A percentile compares a stretch with the other conserved stretches of the same genome.
phyloP scores from a whole-genome alignment of 805 yeast species.

The Candida railenensis region DNA sequence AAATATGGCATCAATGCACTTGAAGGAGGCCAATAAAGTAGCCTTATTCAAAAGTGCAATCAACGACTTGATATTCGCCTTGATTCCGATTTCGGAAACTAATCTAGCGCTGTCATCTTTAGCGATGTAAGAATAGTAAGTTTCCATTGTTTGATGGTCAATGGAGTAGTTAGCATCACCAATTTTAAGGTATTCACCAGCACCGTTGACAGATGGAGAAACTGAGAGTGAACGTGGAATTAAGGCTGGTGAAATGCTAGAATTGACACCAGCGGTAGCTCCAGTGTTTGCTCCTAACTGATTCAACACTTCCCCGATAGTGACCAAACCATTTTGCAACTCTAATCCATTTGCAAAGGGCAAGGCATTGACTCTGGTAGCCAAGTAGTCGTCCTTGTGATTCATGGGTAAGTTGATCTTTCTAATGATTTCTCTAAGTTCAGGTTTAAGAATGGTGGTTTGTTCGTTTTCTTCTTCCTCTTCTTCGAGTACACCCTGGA shows the following conservation, averaged over 20 bases:
- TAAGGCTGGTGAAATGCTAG: neutral
- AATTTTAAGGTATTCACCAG: constrained; percentile 19
- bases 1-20: constrained; percentile 59
- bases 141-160: constrained; percentile 22
- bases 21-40: constrained; percentile 51
- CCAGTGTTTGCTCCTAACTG: constrained; percentile 43
- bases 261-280: constrained; percentile 12
- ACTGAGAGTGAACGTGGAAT: neutral
- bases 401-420: constrained; percentile 25
- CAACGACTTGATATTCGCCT: constrained; percentile 48
- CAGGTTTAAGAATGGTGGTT: constrained; percentile 4
- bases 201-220: neutral
- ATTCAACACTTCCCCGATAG: constrained; percentile 52
- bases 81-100: neutral
- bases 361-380: constrained; percentile 67
- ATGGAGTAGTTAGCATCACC: constrained; percentile 24
- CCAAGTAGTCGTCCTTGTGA: constrained; percentile 43
- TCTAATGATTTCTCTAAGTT: neutral
- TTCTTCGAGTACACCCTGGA: constrained; percentile 1
- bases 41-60: constrained; percentile 66
- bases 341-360: constrained; percentile 76
- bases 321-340: constrained; percentile 50
- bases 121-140: constrained; percentile 22
- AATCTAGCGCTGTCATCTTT: constrained; percentile 47
- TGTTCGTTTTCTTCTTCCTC: neutral